Base-by-base conservation (phyloP, 768 basidiomycete species). In the Lentinula guzmanii region DNA sequence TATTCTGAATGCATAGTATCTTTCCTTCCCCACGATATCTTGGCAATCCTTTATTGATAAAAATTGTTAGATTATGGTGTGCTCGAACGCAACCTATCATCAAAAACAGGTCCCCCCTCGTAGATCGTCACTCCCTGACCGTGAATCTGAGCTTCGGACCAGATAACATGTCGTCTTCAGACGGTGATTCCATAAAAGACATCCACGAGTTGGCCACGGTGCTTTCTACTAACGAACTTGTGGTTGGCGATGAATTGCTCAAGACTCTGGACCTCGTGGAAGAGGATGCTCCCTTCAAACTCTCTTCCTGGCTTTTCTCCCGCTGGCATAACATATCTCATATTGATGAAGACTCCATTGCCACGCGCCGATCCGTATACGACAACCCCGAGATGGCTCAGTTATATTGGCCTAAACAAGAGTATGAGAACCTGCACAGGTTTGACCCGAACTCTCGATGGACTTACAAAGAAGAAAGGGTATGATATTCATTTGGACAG, bases 361-460 rank as follows among this genome's bases (percentile, higher is more conserved):
- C 81, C 4, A 84, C 84, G n/a, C 76, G 72, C 33, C 77, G 79
- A 5, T 82, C 81, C 2, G 79, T 83, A 15, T 84, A 76, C 64
- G 82, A 84, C 52, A 80, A 85, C 61, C 78, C 79, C 11, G 65
- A 73, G 35, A 70, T 81, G 5, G 78, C 76, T 0, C 66, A 73
- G 18, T 75, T 78, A 57, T 81, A 79, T 65, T 79, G 76, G 79
- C 84, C 84, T 1, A 81, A 77, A 59, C 61, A 73, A 0, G 71
- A 78, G 2, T 84, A 83, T 46, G 84, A 86, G 68, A 85, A 83
- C 65, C 62, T 80, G 9, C 80, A 81, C 57, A 76, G 85, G 5
- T 86, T 87, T 58, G 80, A 87, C 62, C 76, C 81, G 0, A 72
- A 72, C 39, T 81, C 80, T 46, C 76, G 86, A 16, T 89, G 86